phyloP scores from a whole-genome alignment of 495 filamentous ascomycete genomes.

The Xylaria grammica region DNA sequence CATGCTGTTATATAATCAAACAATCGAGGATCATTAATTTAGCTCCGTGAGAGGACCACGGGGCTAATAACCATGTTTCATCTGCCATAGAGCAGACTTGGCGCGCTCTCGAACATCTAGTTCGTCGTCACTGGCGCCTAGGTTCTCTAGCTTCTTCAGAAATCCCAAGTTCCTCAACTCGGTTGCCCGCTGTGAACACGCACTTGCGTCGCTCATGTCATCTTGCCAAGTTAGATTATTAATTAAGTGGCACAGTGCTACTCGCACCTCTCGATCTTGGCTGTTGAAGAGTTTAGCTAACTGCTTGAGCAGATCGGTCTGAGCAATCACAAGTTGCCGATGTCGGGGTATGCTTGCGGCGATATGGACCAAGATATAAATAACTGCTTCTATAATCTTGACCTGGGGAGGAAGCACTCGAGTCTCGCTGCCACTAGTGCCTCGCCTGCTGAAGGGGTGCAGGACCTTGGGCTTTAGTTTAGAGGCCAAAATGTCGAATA shows the following conservation, averaged over 20 bases:
- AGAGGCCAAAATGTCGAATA: constrained; percentile 76
- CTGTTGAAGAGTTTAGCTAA: constrained; percentile 77
- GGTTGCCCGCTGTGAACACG: constrained; percentile 65
- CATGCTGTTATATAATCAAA: constrained; percentile 10
- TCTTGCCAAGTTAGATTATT: constrained; percentile 85
- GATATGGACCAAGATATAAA: constrained; percentile 82
- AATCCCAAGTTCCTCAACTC: constrained; percentile 77
- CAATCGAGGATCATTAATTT: constrained; percentile 12
- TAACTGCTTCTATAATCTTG: constrained; percentile 76
- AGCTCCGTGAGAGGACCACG: no score
- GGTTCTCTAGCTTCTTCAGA: constrained; percentile 62
- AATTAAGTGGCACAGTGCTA: constrained; percentile 77
- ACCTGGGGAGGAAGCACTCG: constrained; percentile 61
- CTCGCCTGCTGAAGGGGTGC: constrained; percentile 47
- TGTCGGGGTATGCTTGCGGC: constrained; percentile 79
- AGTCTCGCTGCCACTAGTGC: constrained; percentile 36
- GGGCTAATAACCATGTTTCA: constrained; percentile 51
- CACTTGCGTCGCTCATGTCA: constrained; percentile 64
- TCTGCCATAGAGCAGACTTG: constrained; percentile 75
- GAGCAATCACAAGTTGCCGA: constrained; percentile 65
- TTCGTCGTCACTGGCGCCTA: constrained; percentile 73
- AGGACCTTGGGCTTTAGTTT: constrained; percentile 68
- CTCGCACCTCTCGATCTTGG: constrained; percentile 69
- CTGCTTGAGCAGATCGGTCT: constrained; percentile 62
- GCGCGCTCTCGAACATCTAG: constrained; percentile 82